phyloP scores from a whole-genome alignment of 768 basidiomycete species.

The Termitomyces sp. region DNA sequence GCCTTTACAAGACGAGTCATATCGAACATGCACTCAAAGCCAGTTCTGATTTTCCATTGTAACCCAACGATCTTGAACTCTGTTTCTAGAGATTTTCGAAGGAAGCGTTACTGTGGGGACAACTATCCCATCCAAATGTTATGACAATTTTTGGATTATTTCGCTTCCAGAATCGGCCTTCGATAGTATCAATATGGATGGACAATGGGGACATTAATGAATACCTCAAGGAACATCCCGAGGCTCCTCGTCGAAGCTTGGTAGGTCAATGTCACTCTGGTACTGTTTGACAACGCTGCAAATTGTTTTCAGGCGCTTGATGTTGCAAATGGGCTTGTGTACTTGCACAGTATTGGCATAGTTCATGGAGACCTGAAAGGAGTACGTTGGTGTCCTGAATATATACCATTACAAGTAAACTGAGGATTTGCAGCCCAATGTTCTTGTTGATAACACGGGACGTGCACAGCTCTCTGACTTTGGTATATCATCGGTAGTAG shows the following conservation, averaged over 20 bases:
- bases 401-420: background rate
- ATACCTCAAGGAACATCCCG: background rate
- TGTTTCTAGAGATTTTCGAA: background rate
- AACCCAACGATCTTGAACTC: background rate
- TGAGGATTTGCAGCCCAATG: slow-evolving; percentile 17
- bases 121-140: background rate
- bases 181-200: background rate
- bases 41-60: background rate
- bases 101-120: background rate
- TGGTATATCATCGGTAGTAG: slow-evolving; percentile 15
- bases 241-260: background rate
- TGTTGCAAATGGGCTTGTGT: slow-evolving; percentile 25
- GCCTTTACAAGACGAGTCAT: background rate
- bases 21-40: background rate
- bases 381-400: too few species aligned
- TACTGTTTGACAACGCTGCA: background rate
- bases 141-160: background rate
- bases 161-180: background rate
- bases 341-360: slow-evolving; percentile 29
- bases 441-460: slow-evolving; percentile 16
- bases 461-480: slow-evolving; percentile 21
- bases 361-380: slow-evolving; percentile 44
- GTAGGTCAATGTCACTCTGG: background rate
- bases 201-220: background rate
- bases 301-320: slow-evolving; percentile 21